Conservation (phyloP, 73 alveolate genomes). For the Halteria grandinella region DNA sequence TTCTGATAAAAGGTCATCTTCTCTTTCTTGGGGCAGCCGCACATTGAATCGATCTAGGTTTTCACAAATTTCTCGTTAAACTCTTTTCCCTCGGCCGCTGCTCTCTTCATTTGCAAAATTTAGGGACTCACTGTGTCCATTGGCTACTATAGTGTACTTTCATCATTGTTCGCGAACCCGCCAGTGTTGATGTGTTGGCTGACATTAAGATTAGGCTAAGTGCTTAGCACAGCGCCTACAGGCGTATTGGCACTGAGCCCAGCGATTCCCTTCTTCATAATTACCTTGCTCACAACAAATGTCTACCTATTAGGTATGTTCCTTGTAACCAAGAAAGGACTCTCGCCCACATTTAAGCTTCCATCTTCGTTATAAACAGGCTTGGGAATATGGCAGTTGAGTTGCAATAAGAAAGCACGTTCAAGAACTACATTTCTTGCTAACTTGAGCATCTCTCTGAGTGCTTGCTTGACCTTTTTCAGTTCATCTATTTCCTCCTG, state of each 20-base stretch:
- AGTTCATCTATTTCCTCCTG: slow-evolving; percentile 12
- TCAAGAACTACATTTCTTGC: slow-evolving; percentile 58
- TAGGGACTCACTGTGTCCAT: slow-evolving; percentile 6
- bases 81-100: background rate
- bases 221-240: too few relatives aligned
- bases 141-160: background rate
- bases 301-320: slow-evolving; percentile 36
- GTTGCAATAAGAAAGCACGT: slow-evolving; percentile 27
- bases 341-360: background rate
- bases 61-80: slow-evolving; percentile 28
- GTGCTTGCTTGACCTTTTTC: slow-evolving; percentile 26
- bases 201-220: too few relatives aligned
- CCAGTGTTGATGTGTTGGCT: background rate
- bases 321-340: slow-evolving; percentile 37
- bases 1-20: slow-evolving; percentile 42
- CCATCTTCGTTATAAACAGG: slow-evolving; percentile 28
- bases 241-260: too few relatives aligned
- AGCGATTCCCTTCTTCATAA: slow-evolving; percentile 45
- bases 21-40: slow-evolving; percentile 54
- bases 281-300: slow-evolving; percentile 33
- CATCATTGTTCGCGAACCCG: background rate
- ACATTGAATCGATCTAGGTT: slow-evolving; percentile 29
- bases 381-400: slow-evolving; percentile 25
- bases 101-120: background rate
- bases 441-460: slow-evolving; percentile 40